These are phyloP conservation scores for Arachnopeziza araneosa DNA, from an alignment of 2,329 filamentous ascomycete genomes.

Conservation along the genomic window DNA sequence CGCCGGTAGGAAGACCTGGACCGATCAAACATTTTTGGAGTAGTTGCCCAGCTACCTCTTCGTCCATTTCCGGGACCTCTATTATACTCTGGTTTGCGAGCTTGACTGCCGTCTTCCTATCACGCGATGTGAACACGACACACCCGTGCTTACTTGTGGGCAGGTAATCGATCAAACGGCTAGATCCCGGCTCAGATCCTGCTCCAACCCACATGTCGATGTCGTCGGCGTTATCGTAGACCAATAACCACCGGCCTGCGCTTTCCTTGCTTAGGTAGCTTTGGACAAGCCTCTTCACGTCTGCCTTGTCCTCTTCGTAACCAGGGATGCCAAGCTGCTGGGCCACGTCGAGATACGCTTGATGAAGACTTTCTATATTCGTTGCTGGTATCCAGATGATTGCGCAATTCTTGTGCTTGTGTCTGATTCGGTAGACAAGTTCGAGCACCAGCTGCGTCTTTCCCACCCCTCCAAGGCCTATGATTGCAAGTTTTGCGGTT, in stretches of 20 bases:
- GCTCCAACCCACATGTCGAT: too few relatives aligned
- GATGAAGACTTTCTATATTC: constrained; percentile 28
- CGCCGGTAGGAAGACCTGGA: too few relatives aligned
- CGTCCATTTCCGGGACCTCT: too few relatives aligned
- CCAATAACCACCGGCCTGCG: constrained; percentile 30
- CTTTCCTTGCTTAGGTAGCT: constrained; percentile 26
- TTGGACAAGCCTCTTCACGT: constrained; percentile 31
- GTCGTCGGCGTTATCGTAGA: constrained; percentile 35
- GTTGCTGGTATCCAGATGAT: constrained; percentile 41
- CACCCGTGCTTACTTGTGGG: too few relatives aligned
- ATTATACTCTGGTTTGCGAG: too few relatives aligned
- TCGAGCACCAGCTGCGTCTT: constrained; percentile 38
- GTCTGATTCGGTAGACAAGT: constrained; percentile 34
- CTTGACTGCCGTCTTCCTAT: too few relatives aligned
- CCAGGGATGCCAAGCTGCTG: constrained; percentile 22
- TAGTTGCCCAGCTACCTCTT: too few relatives aligned
- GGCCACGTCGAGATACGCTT: constrained; percentile 33
- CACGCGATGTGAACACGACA: too few relatives aligned
- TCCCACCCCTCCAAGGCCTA: constrained; percentile 37
- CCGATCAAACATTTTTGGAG: too few relatives aligned
- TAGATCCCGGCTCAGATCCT: too few relatives aligned
- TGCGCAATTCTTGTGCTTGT: constrained; percentile 32
- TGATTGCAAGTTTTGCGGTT: constrained; percentile 22
- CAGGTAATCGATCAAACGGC: too few relatives aligned
- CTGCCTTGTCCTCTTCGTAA: constrained; percentile 26